phyloP scores from a whole-genome alignment of 202 grass and related monocot species.

The Digitaria exilis region DNA sequence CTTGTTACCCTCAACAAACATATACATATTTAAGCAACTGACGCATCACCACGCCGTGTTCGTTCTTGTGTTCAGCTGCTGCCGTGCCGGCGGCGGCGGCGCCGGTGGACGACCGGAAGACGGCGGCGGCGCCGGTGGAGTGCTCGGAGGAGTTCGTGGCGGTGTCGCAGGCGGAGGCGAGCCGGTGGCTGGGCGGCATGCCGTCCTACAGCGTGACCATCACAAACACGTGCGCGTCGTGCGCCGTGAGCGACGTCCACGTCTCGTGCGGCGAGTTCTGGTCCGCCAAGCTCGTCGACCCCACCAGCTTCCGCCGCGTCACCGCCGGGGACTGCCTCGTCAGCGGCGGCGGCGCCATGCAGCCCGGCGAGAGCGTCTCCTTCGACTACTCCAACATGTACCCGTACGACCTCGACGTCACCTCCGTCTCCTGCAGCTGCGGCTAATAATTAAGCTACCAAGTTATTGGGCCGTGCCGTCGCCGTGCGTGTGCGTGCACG shows the following conservation, averaged over 20 bases:
- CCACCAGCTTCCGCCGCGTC: constrained; percentile 27
- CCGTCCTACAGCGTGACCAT: constrained; percentile 36
- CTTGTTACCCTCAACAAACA: too few relatives aligned
- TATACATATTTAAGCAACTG: too few relatives aligned
- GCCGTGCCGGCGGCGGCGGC: background rate
- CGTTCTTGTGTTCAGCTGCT: too few relatives aligned
- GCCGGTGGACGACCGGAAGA: background rate
- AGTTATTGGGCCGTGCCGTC: too few relatives aligned
- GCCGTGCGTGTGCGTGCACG: too few relatives aligned
- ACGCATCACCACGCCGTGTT: too few relatives aligned
- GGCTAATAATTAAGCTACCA: too few relatives aligned
- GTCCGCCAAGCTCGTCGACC: constrained; percentile 43
- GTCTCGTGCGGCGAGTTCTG: constrained; percentile 48
- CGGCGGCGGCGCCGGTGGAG: background rate
- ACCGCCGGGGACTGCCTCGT: constrained; percentile 63
- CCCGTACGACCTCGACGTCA: constrained; percentile 46
- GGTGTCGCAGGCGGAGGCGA: constrained; percentile 3
- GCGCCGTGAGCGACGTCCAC: constrained; percentile 39
- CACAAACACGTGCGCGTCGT: constrained; percentile 23
- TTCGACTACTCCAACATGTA: constrained; percentile 73
- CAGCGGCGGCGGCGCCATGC: constrained; percentile 45
- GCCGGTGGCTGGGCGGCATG: background rate
- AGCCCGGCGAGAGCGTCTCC: constrained; percentile 40
- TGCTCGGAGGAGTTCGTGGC: constrained; percentile 30
- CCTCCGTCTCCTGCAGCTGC: constrained; percentile 41